Conservation (phyloP, 345 rosid species). For the Limnanthes douglasii region DNA sequence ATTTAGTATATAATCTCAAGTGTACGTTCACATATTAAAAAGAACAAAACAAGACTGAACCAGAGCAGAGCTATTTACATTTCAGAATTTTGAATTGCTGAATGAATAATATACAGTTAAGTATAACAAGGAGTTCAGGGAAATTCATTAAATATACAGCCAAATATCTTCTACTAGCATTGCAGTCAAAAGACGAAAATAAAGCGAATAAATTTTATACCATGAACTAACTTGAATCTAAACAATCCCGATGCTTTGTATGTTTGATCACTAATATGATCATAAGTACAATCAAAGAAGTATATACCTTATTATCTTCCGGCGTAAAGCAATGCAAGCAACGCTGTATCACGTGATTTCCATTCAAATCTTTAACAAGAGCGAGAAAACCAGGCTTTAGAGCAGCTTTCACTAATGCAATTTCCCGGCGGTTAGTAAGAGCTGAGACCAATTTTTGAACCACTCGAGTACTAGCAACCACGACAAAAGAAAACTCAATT, state of each 20-base stretch:
- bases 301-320: slow-evolving; percentile 39
- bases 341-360: slow-evolving; percentile 59
- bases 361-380: slow-evolving; percentile 42
- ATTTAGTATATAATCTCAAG: too few species aligned
- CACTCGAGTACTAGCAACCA: slow-evolving; percentile 31
- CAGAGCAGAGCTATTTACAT: too few species aligned
- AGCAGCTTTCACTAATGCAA: slow-evolving; percentile 24
- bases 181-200: neutral
- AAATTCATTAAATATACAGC: neutral
- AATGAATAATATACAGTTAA: too few species aligned
- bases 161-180: too few species aligned
- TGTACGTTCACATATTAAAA: too few species aligned
- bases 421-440: slow-evolving; percentile 36
- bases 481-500: neutral
- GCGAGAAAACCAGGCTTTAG: slow-evolving; percentile 37
- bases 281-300: too few species aligned
- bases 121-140: too few species aligned
- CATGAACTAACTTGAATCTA: too few species aligned
- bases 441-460: slow-evolving; percentile 46
- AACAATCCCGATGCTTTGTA: neutral
- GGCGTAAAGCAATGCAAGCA: slow-evolving; percentile 41
- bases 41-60: too few species aligned
- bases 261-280: too few species aligned
- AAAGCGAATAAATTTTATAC: neutral
- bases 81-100: too few species aligned